A percentile compares a stretch with the other conserved stretches of the same genome.
Evolutionary conservation across 2,329 filamentous ascomycete species (phyloP).

Genomic region (Trichoderma sp.): DNA sequence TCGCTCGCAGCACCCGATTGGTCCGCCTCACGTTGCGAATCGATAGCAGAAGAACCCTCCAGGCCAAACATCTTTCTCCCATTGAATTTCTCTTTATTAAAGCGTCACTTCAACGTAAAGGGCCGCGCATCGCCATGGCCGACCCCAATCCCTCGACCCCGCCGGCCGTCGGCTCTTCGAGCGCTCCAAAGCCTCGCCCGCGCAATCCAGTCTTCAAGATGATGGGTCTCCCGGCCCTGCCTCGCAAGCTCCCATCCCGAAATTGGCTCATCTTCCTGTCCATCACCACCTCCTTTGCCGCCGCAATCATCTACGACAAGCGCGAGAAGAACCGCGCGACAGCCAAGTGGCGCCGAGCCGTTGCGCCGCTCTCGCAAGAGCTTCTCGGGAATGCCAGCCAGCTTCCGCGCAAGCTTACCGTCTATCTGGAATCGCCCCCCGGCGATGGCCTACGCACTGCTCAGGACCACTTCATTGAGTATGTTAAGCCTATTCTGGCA

Average conservation of each 20-base stretch:
- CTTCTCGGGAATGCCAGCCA: conserved; percentile 68
- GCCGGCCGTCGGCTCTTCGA: conserved; percentile 14
- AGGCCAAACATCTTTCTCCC: not conserved
- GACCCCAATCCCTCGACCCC: conserved; percentile 27
- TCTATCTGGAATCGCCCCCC: conserved; percentile 84
- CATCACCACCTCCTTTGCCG: conserved; percentile 75
- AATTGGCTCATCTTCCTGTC: conserved; percentile 98
- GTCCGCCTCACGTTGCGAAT: not conserved
- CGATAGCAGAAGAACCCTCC: not conserved
- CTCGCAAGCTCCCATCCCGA: conserved; percentile 83
- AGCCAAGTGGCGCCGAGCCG: conserved; percentile 81
- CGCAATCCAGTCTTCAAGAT: conserved; percentile 74
- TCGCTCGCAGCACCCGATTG: not conserved
- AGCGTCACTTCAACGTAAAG: not conserved
- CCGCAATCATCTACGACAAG: conserved; percentile 87
- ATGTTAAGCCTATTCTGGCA: conserved; percentile 89
- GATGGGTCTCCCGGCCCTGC: conserved; percentile 84
- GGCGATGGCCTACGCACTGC: conserved; percentile 81
- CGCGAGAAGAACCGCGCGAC: conserved; percentile 85
- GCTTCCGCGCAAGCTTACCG: conserved; percentile 80
- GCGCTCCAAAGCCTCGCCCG: conserved; percentile 32
- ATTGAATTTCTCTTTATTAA: not conserved
- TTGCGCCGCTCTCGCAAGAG: conserved; percentile 82
- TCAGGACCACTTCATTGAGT: conserved; percentile 96
- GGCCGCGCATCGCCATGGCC: conserved; percentile 27